These are phyloP conservation scores for Dendrostoma leiphaemia DNA, from an alignment of 2,329 filamentous ascomycete species.

Conservation along the genomic window DNA sequence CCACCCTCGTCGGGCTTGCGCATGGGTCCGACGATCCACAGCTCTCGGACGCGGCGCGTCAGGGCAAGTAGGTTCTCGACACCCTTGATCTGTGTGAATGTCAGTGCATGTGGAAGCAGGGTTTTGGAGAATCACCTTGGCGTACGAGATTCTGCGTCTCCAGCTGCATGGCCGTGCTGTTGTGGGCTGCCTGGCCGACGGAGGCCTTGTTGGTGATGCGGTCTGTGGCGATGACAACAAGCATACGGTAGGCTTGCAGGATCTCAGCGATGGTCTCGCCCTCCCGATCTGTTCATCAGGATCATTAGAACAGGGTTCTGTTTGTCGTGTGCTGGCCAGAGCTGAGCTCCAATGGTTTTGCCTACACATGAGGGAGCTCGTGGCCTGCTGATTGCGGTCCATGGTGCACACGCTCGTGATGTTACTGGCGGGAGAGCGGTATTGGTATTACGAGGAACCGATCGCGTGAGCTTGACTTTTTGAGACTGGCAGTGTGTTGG, in stretches of 20 bases:
- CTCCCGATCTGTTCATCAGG: conserved; percentile 39
- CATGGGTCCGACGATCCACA: conserved; percentile 49
- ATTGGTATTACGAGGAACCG: neutral
- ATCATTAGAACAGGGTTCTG: no score
- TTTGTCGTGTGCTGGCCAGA: no score
- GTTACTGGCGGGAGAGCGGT: neutral
- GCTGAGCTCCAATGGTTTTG: neutral
- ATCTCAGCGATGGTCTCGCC: conserved; percentile 43
- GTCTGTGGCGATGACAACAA: conserved; percentile 37
- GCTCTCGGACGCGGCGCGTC: conserved; percentile 46
- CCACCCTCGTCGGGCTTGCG: conserved; percentile 41
- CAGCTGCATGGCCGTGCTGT: conserved; percentile 38
- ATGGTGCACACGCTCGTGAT: conserved; percentile 6
- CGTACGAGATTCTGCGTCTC: conserved; percentile 36
- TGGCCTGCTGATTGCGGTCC: conserved; percentile 21
- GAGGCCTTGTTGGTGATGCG: conserved; percentile 32
- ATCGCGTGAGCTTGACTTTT: no score
- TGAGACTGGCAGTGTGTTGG: no score
- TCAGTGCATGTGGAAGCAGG: no score
- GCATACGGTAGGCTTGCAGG: conserved; percentile 41
- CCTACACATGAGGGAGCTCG: conserved; percentile 22
- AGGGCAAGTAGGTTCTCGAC: conserved; percentile 44
- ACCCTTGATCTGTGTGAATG: conserved; percentile 39
- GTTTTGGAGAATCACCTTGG: no score
- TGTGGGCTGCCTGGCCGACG: conserved; percentile 37